A percentile compares a stretch with the other conserved stretches of the same genome.
Conservation (phyloP, 371 early-diverging fungal species). For the Mucor velutinosus region DNA sequence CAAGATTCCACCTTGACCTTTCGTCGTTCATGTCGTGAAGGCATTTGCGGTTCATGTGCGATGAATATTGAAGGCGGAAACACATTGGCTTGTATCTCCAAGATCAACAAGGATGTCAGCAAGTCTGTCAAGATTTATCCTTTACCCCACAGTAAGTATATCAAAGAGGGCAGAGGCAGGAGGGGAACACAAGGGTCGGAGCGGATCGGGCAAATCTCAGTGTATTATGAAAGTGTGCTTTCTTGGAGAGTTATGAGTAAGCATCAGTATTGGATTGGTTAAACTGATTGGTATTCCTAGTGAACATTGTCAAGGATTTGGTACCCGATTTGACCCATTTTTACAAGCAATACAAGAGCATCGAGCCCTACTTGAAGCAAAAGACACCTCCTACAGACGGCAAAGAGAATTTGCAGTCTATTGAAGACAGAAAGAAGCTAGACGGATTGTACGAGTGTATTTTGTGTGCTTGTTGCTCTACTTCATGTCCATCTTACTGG, state of each 20-base stretch:
- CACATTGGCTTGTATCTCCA: constrained; percentile 91
- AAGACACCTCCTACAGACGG: constrained; percentile 68
- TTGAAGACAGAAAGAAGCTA: constrained; percentile 93
- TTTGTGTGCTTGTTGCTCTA: constrained; percentile 97
- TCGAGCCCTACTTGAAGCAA: constrained; percentile 94
- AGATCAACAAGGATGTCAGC: constrained; percentile 74
- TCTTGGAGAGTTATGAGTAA: neutral
- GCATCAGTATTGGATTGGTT: neutral
- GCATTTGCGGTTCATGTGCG: constrained; percentile 96
- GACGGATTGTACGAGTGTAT: constrained; percentile 98
- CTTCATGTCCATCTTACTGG: constrained; percentile 97
- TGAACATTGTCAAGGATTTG: constrained; percentile 87
- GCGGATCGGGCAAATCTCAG: neutral
- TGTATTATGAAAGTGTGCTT: too few relatives aligned
- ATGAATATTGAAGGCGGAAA: constrained; percentile 97
- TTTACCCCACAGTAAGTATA: constrained; percentile 84
- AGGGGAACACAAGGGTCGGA: neutral
- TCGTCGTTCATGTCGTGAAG: constrained; percentile 79
- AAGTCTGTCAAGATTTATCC: constrained; percentile 89
- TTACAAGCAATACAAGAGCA: constrained; percentile 95
- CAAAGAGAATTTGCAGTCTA: constrained; percentile 90
- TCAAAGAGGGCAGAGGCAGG: neutral
- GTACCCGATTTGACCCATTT: constrained; percentile 94
- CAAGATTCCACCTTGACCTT: constrained; percentile 91
- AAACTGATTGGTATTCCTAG: neutral